Evolutionary conservation across 2,329 filamentous ascomycete genomes (phyloP), one percentile per base, ranked within the genome.

Genomic region (Tetracladium maxilliforme): DNA sequence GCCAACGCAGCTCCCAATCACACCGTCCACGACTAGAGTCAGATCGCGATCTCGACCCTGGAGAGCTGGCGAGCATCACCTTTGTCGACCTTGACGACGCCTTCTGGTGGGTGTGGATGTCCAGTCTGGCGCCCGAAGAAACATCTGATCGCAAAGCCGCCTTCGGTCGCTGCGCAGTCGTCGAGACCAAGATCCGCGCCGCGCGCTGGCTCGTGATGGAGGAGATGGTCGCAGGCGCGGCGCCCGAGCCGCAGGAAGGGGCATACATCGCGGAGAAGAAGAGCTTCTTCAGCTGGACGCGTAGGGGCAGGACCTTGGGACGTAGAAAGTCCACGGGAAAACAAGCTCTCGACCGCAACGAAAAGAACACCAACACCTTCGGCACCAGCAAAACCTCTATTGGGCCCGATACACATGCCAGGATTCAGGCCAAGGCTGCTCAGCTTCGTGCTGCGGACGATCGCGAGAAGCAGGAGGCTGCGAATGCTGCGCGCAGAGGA

Each of bases 71-170:
- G 16, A 95, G 84, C 45, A 93, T 98, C 43, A 79, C 70, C 14
- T 67, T 67, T 19, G 69, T 95, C 29, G 76, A 90, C 33, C 61
- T 98, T 5, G 90, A 98, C 40, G 87, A 95, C 47, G 78, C 84
- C 2, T 98, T 98, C 49, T 98, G 90, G 90, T 95, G 90, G 87
- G 90, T 95, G 4, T 98, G 90, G 90, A 95, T 98, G 64, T 92
- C 73, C 39, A 95, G 87, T 60, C 57, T 98, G 41, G 84, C 87
- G 2, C 79, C 74, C 1, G 90, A 98, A 42, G 90, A 98, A 53
- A 80, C 86, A 0, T 52, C 72, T 0, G 66, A 76, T 23, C 72
- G 90, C 32, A 98, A 98, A 47, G 77, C 86, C 6, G 83, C 86
- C 1, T 98, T 98, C 47, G 90, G 90, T 19, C 70, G 90, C 34